phyloP scores from a whole-genome alignment of 140 eudicot genomes.

The Ambrosia hybrid region DNA sequence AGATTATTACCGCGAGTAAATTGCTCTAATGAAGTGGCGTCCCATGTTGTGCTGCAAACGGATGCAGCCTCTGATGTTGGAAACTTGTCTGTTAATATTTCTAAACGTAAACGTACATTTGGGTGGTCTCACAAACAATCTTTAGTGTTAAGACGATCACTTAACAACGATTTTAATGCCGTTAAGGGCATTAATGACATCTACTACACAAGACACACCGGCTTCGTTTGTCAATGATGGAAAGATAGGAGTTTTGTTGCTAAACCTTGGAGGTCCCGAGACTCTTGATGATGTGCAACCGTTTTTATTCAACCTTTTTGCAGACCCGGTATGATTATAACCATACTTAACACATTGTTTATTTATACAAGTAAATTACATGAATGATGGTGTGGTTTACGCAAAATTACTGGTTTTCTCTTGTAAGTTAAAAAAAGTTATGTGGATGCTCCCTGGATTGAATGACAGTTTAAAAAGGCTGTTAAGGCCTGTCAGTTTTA shows the following conservation, averaged over 20 bases:
- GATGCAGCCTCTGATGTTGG: constrained; percentile 44
- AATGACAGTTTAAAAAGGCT: not conserved
- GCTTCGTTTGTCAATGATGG: constrained; percentile 57
- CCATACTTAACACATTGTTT: not conserved
- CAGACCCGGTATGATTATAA: constrained; percentile 76
- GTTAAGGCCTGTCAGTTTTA: not conserved
- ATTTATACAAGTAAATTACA: no score
- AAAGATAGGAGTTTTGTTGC: constrained; percentile 86
- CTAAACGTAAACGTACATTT: constrained; percentile 38
- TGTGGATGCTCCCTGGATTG: not conserved
- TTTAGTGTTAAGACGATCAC: constrained; percentile 29
- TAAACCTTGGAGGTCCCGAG: constrained; percentile 99
- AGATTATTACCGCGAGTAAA: constrained; percentile 58
- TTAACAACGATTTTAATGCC: constrained; percentile 41
- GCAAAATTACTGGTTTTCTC: no score
- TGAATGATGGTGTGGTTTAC: no score
- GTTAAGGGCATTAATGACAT: constrained; percentile 56
- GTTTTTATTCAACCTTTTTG: constrained; percentile 90
- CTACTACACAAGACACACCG: constrained; percentile 52
- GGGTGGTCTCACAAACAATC: constrained; percentile 50
- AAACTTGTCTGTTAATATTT: constrained; percentile 34
- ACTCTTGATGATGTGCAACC: constrained; percentile 99
- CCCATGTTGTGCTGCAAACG: constrained; percentile 41
- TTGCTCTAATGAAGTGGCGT: constrained; percentile 44
- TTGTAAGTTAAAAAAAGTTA: no score